A percentile compares a stretch with the other conserved stretches of the same genome.
phyloP scores from a whole-genome alignment of 352 stramenopile species.

The Bremia lactucae region DNA sequence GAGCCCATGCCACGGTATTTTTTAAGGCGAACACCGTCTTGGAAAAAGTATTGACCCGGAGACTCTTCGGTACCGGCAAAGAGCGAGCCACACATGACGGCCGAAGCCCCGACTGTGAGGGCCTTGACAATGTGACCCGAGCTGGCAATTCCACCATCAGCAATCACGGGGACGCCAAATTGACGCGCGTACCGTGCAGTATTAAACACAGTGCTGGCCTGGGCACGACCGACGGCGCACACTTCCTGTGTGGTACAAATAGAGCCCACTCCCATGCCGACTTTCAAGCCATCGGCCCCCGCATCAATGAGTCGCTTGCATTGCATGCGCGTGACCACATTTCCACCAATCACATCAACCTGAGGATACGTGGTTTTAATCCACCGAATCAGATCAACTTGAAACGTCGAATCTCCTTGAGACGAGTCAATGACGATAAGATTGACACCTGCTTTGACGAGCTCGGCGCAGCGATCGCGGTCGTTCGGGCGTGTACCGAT shows the following conservation, averaged over 20 bases:
- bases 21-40: constrained; percentile 99
- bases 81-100: constrained; percentile 99
- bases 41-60: constrained; percentile 99
- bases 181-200: constrained; percentile 91
- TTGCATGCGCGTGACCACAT: constrained; percentile 97
- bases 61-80: constrained; percentile 99
- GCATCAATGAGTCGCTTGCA: constrained; percentile 97
- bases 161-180: constrained; percentile 97
- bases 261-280: constrained; percentile 99
- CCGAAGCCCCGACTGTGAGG: constrained; percentile 93
- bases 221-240: constrained; percentile 94
- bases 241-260: constrained; percentile 99
- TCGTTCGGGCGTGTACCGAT: constrained; percentile 97
- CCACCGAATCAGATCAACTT: constrained; percentile 87
- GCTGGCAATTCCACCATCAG: constrained; percentile 97
- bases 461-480: constrained; percentile 85
- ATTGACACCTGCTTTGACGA: constrained; percentile 95
- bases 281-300: constrained; percentile 97
- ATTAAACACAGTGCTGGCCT: constrained; percentile 98
- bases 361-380: constrained; percentile 93
- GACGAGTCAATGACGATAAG: constrained; percentile 99
- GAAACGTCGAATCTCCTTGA: constrained; percentile 95
- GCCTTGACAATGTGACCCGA: constrained; percentile 99
- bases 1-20: constrained; percentile 99
- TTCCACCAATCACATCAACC: constrained; percentile 98